These are phyloP conservation scores for Teratosphaeriaceae sp. DNA, from an alignment of 2,329 filamentous ascomycete genomes.

Conservation along the genomic window DNA sequence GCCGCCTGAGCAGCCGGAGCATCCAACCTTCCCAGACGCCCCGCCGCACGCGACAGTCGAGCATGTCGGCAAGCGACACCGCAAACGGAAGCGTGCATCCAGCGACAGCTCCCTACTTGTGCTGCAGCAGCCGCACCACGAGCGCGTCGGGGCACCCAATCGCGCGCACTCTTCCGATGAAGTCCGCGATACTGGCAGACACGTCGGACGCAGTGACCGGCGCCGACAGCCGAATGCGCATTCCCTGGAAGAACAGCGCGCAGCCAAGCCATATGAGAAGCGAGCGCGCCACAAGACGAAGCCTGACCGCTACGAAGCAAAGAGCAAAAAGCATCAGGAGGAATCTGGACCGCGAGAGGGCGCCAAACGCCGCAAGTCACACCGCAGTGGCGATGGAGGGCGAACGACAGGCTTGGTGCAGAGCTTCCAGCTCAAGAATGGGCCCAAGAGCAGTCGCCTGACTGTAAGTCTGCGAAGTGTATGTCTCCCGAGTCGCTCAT, in stretches of 20 bases:
- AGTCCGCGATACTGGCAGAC: background rate
- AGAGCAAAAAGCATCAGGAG: constrained; percentile 28
- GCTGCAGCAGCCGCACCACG: constrained; percentile 2
- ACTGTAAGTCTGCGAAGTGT: constrained; percentile 35
- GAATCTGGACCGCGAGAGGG: constrained; percentile 18
- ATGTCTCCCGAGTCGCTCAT: too few relatives aligned
- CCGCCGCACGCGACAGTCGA: constrained; percentile 10
- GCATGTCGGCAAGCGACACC: constrained; percentile 16
- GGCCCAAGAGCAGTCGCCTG: constrained; percentile 36
- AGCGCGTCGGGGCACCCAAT: constrained; percentile 4
- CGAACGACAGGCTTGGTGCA: constrained; percentile 33
- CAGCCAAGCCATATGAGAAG: constrained; percentile 32
- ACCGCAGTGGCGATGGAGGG: constrained; percentile 31
- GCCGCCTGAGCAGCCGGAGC: constrained; percentile 15
- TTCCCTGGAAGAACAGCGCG: constrained; percentile 1
- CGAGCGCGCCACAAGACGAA: constrained; percentile 42
- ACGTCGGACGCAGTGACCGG: constrained; percentile 7
- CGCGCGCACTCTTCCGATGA: constrained; percentile 4
- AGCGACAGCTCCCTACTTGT: constrained; percentile 27
- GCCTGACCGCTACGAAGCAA: constrained; percentile 39
- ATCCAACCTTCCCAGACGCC: constrained; percentile 14
- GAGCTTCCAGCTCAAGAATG: constrained; percentile 40
- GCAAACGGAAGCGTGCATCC: constrained; percentile 28
- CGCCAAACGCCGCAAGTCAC: constrained; percentile 28
- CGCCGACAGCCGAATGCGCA: constrained; percentile 4